Percentiles rank a stretch among this genome's conserved stretches.
These are phyloP conservation scores for Nothophytophthora sp. DNA, from an alignment of 352 stramenopile species.

Conservation along the genomic window DNA sequence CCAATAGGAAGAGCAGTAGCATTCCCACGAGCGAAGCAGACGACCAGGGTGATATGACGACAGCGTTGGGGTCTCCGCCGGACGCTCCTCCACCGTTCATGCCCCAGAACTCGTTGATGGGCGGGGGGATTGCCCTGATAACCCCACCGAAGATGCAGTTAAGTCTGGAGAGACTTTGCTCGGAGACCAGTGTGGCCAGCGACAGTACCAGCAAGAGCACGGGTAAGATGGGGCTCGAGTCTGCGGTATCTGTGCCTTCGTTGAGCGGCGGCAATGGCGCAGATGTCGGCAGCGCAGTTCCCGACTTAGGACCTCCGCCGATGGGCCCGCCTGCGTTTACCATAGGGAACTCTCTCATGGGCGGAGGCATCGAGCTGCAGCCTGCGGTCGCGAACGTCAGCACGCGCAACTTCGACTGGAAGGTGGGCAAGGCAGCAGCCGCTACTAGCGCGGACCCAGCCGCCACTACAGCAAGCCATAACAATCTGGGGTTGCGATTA, in stretches of 20 bases:
- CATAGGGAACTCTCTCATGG: conserved; percentile 83
- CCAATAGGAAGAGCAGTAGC: background rate
- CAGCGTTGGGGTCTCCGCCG: conserved; percentile 16
- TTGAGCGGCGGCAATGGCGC: conserved; percentile 7
- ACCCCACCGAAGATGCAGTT: conserved; percentile 5
- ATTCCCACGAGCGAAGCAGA: conserved; percentile 1
- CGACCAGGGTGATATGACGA: conserved; percentile 1
- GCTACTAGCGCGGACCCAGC: conserved; percentile 8
- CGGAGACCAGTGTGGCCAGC: conserved; percentile 11
- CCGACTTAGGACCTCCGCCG: conserved; percentile 65
- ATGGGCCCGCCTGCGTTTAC: conserved; percentile 55
- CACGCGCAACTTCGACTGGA: conserved; percentile 86
- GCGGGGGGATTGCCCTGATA: conserved; percentile 15
- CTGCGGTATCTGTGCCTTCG: conserved; percentile 2
- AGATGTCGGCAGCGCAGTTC: conserved; percentile 12
- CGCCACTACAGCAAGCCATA: conserved; percentile 1
- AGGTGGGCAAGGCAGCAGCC: conserved; percentile 30
- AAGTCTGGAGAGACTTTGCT: conserved; percentile 13
- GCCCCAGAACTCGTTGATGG: conserved; percentile 17
- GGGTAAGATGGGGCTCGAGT: background rate
- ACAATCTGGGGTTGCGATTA: conserved; percentile 11
- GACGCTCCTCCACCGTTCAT: conserved; percentile 17
- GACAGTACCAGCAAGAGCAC: conserved; percentile 4
- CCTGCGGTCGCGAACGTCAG: conserved; percentile 75
- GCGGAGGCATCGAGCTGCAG: conserved; percentile 77